Base-by-base conservation (phyloP, 768 basidiomycete species). In the Cubamyces sp. region DNA sequence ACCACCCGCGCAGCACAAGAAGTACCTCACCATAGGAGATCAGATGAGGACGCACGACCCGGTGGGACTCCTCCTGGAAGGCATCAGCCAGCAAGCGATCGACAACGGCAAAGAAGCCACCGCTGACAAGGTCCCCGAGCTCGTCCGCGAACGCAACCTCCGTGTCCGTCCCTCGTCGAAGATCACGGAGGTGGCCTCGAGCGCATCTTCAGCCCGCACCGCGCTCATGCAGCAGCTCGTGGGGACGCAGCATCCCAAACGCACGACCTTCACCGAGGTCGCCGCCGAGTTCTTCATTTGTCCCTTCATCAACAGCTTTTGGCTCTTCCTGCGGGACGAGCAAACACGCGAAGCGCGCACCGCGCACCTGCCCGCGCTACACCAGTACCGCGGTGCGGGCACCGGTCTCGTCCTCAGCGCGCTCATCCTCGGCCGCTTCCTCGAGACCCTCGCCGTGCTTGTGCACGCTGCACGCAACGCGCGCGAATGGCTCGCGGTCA, bases 221-320 rank as follows among this genome's bases (percentile, higher is more conserved):
- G 53, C 53, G 21, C 57, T 60, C 53, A 52, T 60, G 26, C 58
- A 37, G 30, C 41, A 66, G 43, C 56, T 65, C 59, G 50, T 64
- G 49, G 47, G 48, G 34, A 41, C 61, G 51, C 62, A 39, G 46
- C 64, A 41, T 49, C 51, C 59, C 39, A 67, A 69, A 42, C 46
- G n/a, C 49, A 67, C 75, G 30, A 77, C 82, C 2, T 91, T 89
- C 69, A 85, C 84, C 19, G 81, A 84, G 54, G 76, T 98, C 26
- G 94, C 94, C 0, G 91, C 91, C 0, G 93, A 95, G 70, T 87
- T 77, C 74, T 98, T 98, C 76, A 84, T 97, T 53, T 84, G 88
- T 61, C 97, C 97, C 0, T 78, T 98, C 54, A 84, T 98, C 75
- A 90, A 95, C 67, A 85, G 88, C n/a, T 97, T 98, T 75, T 99